phyloP scores from a whole-genome alignment of 345 rosid species.

The Sonneratia caseolaris region DNA sequence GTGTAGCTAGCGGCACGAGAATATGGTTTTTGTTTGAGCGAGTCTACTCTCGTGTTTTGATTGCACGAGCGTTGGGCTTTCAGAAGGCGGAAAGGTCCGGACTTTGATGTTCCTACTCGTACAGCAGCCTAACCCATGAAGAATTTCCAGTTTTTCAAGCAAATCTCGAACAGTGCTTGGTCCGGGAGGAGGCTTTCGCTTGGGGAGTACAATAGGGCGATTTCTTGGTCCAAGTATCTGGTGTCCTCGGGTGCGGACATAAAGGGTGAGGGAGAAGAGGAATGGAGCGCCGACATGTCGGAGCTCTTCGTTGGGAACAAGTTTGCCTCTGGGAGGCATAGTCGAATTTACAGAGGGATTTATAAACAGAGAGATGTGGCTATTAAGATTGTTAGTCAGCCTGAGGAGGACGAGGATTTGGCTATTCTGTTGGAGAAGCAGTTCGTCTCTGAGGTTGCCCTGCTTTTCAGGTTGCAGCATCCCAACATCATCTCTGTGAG shows the following conservation, averaged over 20 bases:
- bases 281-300: slow-evolving; percentile 79
- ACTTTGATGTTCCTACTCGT: slow-evolving; percentile 24
- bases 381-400: slow-evolving; percentile 64
- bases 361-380: slow-evolving; percentile 69
- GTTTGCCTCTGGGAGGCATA: slow-evolving; percentile 68
- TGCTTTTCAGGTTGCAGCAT: slow-evolving; percentile 48
- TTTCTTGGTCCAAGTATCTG: slow-evolving; percentile 76
- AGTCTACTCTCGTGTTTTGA: neutral
- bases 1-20: neutral
- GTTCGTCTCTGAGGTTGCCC: slow-evolving; percentile 60
- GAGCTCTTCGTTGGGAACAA: slow-evolving; percentile 54
- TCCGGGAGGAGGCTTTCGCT: slow-evolving; percentile 50
- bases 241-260: slow-evolving; percentile 69
- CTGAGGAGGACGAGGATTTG: slow-evolving; percentile 59
- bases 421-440: slow-evolving; percentile 54
- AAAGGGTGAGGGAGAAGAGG: slow-evolving; percentile 57
- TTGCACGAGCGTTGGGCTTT: slow-evolving; percentile 7
- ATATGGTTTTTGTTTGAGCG: neutral
- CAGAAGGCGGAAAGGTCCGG: slow-evolving; percentile 3
- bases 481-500: slow-evolving; percentile 66
- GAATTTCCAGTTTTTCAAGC: slow-evolving; percentile 52
- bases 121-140: slow-evolving; percentile 32
- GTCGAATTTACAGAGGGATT: slow-evolving; percentile 68
- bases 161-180: slow-evolving; percentile 38
- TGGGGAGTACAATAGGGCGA: slow-evolving; percentile 57